Base-by-base conservation (phyloP, 1,139 yeast genomes). In the Zygotorulaspora mrakii region DNA sequence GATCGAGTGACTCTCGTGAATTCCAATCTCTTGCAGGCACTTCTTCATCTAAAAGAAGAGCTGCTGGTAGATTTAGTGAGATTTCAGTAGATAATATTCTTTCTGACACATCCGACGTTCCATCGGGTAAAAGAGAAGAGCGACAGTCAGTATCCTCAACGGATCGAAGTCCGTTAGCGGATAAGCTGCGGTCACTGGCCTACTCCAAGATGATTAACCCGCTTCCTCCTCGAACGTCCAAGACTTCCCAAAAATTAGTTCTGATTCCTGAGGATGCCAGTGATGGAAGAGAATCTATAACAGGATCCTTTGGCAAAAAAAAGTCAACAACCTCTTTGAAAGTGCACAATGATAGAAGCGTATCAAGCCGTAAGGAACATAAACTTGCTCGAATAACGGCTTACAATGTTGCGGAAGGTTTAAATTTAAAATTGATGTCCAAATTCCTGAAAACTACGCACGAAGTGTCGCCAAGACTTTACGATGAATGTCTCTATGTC, bases 401-500 rank as follows among this genome's bases (percentile, higher is more conserved):
- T 0, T 89, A 89, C 61, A 77, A 87, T 52, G 80, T 88, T 6
- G 80, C 95, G 17, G 96, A 87, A 43, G 87, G 84, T 16, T 81
- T 88, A 57, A 73, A 84, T 53, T 65, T 89, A 38, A 70, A 72
- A 27, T 70, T 76, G 2, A 77, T 87, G 1, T 73, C 83, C 1
- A 71, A 73, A 39, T 89, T 85, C 54, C 64, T 89, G 31, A 69
- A 74, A 32, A 70, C 73, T 11, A 72, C 81, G 39, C 97, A 89
- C 61, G 81, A 81, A 54, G 94, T 88, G 2, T 75, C 85, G 17
- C 95, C 96, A 1, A 68, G 96, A 45, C 61, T 84, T 18, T 89
- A 89, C 54, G 96, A 89, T 60, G 97, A 89, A 54, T 94, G 89
- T 5, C 66, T 91, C 22, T 91, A 88, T 58, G 91, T 87, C 2